A percentile compares a stretch with the other conserved stretches of the same genome.
These are phyloP conservation scores for Fagus crenata DNA, from an alignment of 306 rosid genomes.

Conservation along the genomic window DNA sequence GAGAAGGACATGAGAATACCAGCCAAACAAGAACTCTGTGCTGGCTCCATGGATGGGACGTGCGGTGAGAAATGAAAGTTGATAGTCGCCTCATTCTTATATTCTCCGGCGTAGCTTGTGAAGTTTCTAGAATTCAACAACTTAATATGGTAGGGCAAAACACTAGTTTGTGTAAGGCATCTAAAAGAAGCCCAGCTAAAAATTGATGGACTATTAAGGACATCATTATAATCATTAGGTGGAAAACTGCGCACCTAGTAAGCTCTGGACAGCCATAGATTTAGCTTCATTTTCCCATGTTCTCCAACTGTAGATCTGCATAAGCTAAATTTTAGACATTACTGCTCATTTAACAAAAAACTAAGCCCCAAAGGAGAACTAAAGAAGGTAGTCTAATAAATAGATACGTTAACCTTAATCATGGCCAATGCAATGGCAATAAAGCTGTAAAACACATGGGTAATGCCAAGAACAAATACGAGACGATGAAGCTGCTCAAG, in stretches of 20 bases:
- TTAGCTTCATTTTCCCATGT: conserved; percentile 89
- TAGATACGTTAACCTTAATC: conserved; percentile 63
- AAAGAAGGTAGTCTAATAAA: conserved; percentile 10
- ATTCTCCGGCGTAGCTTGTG: conserved; percentile 31
- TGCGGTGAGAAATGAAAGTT: conserved; percentile 63
- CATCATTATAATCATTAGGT: conserved; percentile 12
- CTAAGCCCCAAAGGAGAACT: conserved; percentile 4
- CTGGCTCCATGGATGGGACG: conserved; percentile 93
- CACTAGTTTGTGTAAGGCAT: neutral
- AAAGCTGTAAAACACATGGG: conserved; percentile 79
- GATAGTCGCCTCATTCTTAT: conserved; percentile 54
- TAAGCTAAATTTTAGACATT: conserved; percentile 7
- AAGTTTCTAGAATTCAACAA: conserved; percentile 46
- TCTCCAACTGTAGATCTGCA: conserved; percentile 96
- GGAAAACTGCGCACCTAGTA: conserved; percentile 49
- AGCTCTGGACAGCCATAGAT: conserved; percentile 47
- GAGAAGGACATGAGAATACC: conserved; percentile 48
- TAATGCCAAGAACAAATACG: conserved; percentile 77
- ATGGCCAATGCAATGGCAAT: conserved; percentile 71
- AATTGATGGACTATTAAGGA: conserved; percentile 2
- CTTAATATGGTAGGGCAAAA: conserved; percentile 6
- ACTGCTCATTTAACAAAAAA: conserved; percentile 1
- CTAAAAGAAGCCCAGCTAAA: conserved; percentile 12
- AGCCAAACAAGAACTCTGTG: conserved; percentile 84
- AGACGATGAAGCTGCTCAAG: conserved; percentile 95